A percentile compares a stretch with the other conserved stretches of the same genome.
Conservation (phyloP, 2,329 filamentous ascomycete genomes). For the Alternaria sp. region DNA sequence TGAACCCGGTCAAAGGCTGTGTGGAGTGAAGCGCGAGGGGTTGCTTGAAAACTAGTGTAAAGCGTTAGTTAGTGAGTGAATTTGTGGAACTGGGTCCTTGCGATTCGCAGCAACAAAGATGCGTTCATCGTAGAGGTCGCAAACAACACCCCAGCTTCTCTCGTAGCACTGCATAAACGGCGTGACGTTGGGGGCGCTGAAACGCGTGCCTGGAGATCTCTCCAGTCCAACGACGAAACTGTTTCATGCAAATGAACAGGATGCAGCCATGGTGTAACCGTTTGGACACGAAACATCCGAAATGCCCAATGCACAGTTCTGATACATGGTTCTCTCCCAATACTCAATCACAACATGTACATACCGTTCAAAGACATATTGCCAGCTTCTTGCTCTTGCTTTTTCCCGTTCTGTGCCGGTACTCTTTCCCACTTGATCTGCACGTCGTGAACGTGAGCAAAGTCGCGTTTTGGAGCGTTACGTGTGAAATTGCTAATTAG, state of each 20-base stretch:
- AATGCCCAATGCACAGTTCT: neutral
- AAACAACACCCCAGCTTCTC: neutral
- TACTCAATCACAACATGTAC: neutral
- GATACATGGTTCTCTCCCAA: neutral
- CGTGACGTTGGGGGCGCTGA: neutral
- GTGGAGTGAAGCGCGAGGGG: conserved; percentile 65
- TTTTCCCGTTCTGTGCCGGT: neutral
- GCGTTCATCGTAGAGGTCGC: neutral
- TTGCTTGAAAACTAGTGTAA: conserved; percentile 13
- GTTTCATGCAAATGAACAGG: conserved; percentile 15
- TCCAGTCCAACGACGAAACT: neutral
- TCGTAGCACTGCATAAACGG: neutral
- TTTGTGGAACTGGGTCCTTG: neutral
- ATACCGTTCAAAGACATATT: conserved; percentile 21
- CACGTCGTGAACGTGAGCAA: conserved; percentile 44
- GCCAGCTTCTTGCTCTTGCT: conserved; percentile 9
- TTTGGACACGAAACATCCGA: neutral
- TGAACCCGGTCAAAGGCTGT: conserved; percentile 67
- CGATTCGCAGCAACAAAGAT: neutral
- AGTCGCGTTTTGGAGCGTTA: conserved; percentile 21
- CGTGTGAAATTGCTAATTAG: conserved; percentile 4
- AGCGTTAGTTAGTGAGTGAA: neutral
- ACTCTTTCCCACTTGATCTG: conserved; percentile 16
- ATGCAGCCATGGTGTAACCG: neutral
- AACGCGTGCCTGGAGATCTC: conserved; percentile 12